Conservation (phyloP, 192 early-diverging fungal genomes). For the Coemansia sp. region DNA sequence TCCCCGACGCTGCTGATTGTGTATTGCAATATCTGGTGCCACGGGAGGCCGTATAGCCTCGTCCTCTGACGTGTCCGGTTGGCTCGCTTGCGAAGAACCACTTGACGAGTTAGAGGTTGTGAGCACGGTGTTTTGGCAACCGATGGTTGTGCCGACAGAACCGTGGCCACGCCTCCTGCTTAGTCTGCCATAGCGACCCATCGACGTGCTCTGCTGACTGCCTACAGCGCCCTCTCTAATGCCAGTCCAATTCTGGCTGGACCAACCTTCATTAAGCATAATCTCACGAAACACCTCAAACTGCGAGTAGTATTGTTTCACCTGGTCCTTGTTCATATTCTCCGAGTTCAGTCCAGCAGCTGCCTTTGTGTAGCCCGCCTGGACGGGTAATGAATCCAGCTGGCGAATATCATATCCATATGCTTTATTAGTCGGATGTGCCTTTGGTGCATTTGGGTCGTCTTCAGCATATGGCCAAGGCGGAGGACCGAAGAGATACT, state of each 20-base stretch:
- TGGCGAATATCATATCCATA: constrained; percentile 35
- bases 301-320: constrained; percentile 35
- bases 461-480: constrained; percentile 32
- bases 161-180: too few species aligned
- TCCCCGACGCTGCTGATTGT: neutral
- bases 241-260: neutral
- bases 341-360: neutral
- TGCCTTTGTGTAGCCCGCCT: constrained; percentile 11
- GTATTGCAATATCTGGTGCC: too few species aligned
- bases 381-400: constrained; percentile 29
- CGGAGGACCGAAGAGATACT: constrained; percentile 27
- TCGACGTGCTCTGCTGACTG: neutral
- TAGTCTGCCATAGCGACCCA: neutral
- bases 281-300: constrained; percentile 33
- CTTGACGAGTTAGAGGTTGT: too few species aligned
- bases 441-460: constrained; percentile 23
- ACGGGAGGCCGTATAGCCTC: neutral
- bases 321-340: constrained; percentile 9
- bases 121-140: too few species aligned
- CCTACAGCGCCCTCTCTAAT: neutral
- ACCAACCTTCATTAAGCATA: constrained; percentile 31
- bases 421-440: constrained; percentile 14
- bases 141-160: too few species aligned
- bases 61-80: neutral
- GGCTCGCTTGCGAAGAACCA: too few species aligned